phyloP scores from a whole-genome alignment of 2,329 filamentous ascomycete genomes.

The Albophoma yamanashiensis region DNA sequence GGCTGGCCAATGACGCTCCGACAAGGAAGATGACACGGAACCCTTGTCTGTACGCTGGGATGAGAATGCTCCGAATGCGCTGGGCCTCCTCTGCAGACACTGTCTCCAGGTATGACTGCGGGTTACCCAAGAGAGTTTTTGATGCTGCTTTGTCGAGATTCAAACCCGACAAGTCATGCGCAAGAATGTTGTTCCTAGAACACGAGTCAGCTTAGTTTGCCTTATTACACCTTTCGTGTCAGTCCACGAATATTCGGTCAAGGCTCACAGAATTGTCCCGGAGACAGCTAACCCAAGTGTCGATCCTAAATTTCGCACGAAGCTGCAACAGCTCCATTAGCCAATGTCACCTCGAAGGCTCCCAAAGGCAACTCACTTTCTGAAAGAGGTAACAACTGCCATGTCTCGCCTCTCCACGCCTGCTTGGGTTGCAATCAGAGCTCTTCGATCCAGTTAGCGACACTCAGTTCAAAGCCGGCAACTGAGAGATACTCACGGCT shows the following conservation, averaged over 20 bases:
- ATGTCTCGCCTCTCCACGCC: slow-evolving; percentile 38
- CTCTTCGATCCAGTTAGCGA: slow-evolving; percentile 12
- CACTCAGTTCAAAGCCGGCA: not conserved
- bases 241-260: not conserved
- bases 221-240: not conserved
- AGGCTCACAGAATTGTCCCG: slow-evolving; percentile 24
- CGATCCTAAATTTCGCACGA: slow-evolving; percentile 27
- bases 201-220: not conserved
- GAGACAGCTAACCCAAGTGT: slow-evolving; percentile 28
- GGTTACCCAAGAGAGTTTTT: slow-evolving; percentile 20
- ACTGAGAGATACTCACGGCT: slow-evolving; percentile 25
- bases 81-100: slow-evolving; percentile 17
- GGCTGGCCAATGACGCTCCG: slow-evolving; percentile 21
- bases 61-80: slow-evolving; percentile 16
- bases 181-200: slow-evolving; percentile 25
- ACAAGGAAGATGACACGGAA: slow-evolving; percentile 28
- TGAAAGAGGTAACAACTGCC: slow-evolving; percentile 31
- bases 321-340: slow-evolving; percentile 13
- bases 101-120: slow-evolving; percentile 18
- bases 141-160: slow-evolving; percentile 10
- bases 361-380: slow-evolving; percentile 20
- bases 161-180: slow-evolving; percentile 15
- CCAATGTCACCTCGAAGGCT: not conserved
- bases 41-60: slow-evolving; percentile 23
- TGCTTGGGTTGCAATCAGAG: slow-evolving; percentile 44